Evolutionary conservation across 1,139 yeast genomes (phyloP).

Genomic region (Zygosaccharomyces pseudobailii): DNA sequence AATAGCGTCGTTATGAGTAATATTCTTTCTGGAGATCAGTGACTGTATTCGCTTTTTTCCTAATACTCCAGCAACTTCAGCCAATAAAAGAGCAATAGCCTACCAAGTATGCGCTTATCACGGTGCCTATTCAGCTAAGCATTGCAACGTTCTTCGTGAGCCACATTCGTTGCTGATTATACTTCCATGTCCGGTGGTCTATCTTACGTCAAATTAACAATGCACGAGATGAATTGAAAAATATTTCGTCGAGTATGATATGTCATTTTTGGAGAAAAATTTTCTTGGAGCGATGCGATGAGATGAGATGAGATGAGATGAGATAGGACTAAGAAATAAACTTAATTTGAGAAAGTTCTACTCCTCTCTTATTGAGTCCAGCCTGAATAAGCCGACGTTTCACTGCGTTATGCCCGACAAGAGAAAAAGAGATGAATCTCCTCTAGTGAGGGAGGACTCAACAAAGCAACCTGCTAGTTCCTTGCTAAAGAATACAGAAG

Average conservation of each 20-base stretch:
- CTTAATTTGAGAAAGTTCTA: not conserved
- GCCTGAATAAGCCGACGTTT: not conserved
- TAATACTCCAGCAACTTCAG: too few species aligned
- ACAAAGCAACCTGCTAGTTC: constrained; percentile 36
- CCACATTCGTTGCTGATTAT: too few species aligned
- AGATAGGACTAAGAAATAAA: not conserved
- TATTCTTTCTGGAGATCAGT: too few species aligned
- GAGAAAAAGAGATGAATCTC: constrained; percentile 39
- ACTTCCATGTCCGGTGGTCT: too few species aligned
- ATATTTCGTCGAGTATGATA: constrained; percentile 2
- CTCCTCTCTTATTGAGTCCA: not conserved
- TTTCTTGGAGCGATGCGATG: constrained; percentile 18
- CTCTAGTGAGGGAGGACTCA: constrained; percentile 36
- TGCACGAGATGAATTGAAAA: not conserved
- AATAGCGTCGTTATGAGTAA: too few species aligned
- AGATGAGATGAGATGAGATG: constrained; percentile 13
- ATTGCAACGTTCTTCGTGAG: too few species aligned
- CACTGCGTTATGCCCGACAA: constrained; percentile 21
- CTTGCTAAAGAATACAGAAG: constrained; percentile 41
- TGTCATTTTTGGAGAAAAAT: constrained; percentile 3
- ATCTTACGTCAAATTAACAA: not conserved
- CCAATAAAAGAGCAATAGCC: too few species aligned
- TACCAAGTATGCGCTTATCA: too few species aligned
- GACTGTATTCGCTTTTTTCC: too few species aligned
- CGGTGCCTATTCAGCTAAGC: too few species aligned